These are phyloP conservation scores for Globisporangium carolinianum DNA, from an alignment of 352 stramenopile species.

Conservation along the genomic window DNA sequence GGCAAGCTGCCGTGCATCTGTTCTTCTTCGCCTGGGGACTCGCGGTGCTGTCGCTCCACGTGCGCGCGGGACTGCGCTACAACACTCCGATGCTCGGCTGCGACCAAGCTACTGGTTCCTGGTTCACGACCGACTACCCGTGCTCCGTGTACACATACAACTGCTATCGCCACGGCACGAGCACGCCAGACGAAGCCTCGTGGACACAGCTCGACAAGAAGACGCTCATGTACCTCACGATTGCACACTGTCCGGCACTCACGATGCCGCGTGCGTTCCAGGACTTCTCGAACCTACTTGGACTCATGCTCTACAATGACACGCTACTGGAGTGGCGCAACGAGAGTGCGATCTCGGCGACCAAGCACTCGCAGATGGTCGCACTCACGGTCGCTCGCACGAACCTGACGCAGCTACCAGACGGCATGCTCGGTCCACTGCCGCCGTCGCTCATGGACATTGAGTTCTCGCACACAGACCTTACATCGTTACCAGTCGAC, in stretches of 20 bases:
- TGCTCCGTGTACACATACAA: no score
- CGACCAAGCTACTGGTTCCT: no score
- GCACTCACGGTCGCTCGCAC: neutral
- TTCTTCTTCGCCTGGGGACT: constrained; percentile 8
- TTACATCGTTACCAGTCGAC: constrained; percentile 12
- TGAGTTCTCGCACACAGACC: constrained; percentile 16
- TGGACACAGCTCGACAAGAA: no score
- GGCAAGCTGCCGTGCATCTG: neutral
- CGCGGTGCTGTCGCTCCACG: neutral
- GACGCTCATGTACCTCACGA: no score
- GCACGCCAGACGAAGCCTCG: no score
- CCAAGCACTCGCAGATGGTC: constrained; percentile 1
- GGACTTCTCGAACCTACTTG: constrained; percentile 19
- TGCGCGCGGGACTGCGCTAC: constrained; percentile 3
- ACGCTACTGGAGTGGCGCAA: constrained; percentile 13
- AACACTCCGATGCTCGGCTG: no score
- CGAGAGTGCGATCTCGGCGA: neutral
- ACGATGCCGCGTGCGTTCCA: constrained; percentile 10
- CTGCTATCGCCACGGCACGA: no score
- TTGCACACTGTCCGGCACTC: constrained; percentile 1
- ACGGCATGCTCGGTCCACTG: constrained; percentile 5
- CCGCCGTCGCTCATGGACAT: constrained; percentile 5
- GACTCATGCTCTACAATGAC: constrained; percentile 24
- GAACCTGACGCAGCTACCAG: constrained; percentile 5
- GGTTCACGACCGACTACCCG: no score